These are phyloP conservation scores for Fusarium proliferatum DNA, from an alignment of 2,329 filamentous ascomycete genomes.

Conservation along the genomic window DNA sequence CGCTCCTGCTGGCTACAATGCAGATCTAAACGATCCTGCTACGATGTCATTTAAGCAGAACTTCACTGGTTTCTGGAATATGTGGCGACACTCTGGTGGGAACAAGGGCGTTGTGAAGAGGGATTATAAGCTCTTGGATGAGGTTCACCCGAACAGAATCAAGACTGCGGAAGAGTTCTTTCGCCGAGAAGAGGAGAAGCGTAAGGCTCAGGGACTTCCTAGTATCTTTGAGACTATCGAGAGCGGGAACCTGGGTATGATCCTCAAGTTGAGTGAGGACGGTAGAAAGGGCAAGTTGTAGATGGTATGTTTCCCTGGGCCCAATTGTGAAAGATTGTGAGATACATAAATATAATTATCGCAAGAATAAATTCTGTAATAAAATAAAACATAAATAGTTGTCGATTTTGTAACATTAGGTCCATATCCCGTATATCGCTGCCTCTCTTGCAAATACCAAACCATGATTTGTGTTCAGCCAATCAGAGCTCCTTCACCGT, in stretches of 20 bases:
- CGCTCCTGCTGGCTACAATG: neutral
- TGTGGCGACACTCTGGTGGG: conserved; percentile 6
- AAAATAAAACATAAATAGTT: no score
- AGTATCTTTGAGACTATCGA: neutral
- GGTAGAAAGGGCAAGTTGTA: neutral
- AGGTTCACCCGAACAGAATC: conserved; percentile 21
- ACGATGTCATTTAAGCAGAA: conserved; percentile 12
- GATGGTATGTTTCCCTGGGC: no score
- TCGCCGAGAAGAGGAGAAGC: neutral
- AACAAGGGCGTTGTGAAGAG: conserved; percentile 13
- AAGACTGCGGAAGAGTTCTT: conserved; percentile 23
- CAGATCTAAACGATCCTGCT: neutral
- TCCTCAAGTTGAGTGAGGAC: neutral
- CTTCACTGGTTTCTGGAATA: conserved; percentile 26
- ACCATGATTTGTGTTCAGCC: no score
- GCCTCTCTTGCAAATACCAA: no score
- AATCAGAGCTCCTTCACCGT: no score
- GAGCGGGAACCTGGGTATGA: fast-evolving
- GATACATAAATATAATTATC: no score
- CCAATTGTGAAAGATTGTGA: no score
- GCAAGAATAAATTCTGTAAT: no score
- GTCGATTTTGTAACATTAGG: no score
- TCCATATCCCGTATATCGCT: no score
- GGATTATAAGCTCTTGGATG: conserved; percentile 16
- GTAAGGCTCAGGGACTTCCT: fast-evolving